Conservation (phyloP, 345 rosid species). For the Brassica rapa region DNA sequence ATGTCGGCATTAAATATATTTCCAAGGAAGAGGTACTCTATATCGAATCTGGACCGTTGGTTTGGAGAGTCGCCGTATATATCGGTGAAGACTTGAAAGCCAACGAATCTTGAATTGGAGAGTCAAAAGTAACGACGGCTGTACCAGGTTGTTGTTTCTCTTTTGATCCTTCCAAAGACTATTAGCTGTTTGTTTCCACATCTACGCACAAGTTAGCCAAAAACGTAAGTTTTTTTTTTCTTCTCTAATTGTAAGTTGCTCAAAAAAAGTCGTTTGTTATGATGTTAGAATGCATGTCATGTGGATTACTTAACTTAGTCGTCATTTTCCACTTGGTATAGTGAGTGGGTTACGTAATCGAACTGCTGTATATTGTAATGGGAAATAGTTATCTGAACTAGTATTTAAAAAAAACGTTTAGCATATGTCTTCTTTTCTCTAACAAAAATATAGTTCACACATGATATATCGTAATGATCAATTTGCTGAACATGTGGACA, state of each 20-base stretch:
- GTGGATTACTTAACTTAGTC: too few species aligned
- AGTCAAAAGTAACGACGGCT: constrained; percentile 20
- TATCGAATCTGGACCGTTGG: constrained; percentile 35
- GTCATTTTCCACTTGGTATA: too few species aligned
- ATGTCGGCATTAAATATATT: constrained; percentile 11
- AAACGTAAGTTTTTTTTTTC: neutral
- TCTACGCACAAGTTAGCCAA: neutral
- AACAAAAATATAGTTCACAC: neutral
- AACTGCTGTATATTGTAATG: too few species aligned
- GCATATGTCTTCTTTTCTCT: neutral
- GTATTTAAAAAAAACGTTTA: neutral
- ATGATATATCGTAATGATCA: neutral
- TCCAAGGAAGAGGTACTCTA: neutral
- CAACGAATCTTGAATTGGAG: constrained; percentile 21
- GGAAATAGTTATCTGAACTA: too few species aligned
- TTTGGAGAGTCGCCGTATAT: constrained; percentile 23
- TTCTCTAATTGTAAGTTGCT: neutral
- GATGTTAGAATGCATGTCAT: neutral
- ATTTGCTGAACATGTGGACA: neutral
- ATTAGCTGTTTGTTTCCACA: constrained; percentile 27
- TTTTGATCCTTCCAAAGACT: constrained; percentile 8
- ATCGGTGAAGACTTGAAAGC: constrained; percentile 24
- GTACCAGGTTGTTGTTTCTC: constrained; percentile 29
- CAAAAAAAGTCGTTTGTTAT: neutral
- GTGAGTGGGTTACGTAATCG: too few species aligned